Base-by-base conservation (phyloP, 495 filamentous ascomycete species). In the Penicillium roqueforti region DNA sequence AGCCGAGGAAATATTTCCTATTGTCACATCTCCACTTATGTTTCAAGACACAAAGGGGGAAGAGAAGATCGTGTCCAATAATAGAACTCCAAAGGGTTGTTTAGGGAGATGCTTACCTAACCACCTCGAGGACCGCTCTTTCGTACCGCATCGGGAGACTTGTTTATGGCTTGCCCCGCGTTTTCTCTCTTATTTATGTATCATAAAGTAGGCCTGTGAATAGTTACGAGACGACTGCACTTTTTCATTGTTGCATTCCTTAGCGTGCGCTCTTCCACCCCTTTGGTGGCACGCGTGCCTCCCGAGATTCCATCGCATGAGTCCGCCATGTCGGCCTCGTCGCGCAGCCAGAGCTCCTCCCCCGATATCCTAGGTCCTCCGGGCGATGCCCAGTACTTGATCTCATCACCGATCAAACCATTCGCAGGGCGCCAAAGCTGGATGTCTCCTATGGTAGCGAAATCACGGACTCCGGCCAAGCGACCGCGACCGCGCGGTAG, bases 291-390 rank as follows among this genome's bases (percentile, higher is more conserved):
- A 67, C 61, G 61, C 61, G 63, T 62, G 63, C 55, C 39, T 52
- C 48, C 46, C 58, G 57, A 58, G 54, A 55, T 56, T 63, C 53
- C 54, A 48, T 56, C 55, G 43, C 53, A 51, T 38, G 48, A 60
- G 54, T 51, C 46, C 63, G 55, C 55, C 51, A 67, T 65, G 61
- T 66, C 65, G 39, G 58, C 43, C 62, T 68, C 56, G 55, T 69
- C 68, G 56, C 68, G 67, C 62, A 74, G 67, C 54, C 51, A 66
- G 38, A 74, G 64, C 62, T 76, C 75, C 59, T 77, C 74, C 37
- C 73, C 75, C 39, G 75, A 77, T 68, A 64, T 74, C 54, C 68
- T 77, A 51, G 73, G 70, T 32, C 73, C 75, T 34, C 66, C 73
- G 57, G 75, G 73, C 48, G 75, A 77, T 56, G 68, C 61, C 41